These are phyloP conservation scores for Globisporangium polare DNA, from an alignment of 352 stramenopile genomes.

Conservation along the genomic window DNA sequence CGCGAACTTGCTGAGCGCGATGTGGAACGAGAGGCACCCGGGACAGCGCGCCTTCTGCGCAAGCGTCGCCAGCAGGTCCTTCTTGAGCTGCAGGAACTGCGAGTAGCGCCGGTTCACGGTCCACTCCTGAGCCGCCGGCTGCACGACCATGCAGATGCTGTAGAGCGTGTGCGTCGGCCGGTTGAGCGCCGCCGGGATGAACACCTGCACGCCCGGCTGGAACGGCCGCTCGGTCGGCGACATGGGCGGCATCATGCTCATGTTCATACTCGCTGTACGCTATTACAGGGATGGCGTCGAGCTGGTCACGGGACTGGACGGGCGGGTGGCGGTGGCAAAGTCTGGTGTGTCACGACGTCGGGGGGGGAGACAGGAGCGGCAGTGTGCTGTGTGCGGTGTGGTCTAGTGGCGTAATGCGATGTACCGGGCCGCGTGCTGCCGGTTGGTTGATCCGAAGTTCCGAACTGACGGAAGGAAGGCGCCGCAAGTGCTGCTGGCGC, in stretches of 20 bases:
- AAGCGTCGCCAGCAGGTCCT: conserved; percentile 55
- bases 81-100: conserved; percentile 78
- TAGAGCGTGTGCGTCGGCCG: conserved; percentile 81
- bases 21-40: conserved; percentile 61
- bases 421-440: background rate
- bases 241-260: background rate
- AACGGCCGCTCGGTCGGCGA: conserved; percentile 13
- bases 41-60: conserved; percentile 40
- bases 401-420: background rate
- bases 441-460: conserved; percentile 9
- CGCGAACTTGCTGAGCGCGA: conserved; percentile 49
- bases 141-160: conserved; percentile 78
- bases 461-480: conserved; percentile 8
- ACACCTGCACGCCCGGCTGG: conserved; percentile 62
- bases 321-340: too few species aligned
- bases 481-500: too few species aligned
- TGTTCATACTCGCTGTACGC: background rate
- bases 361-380: background rate
- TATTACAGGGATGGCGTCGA: background rate
- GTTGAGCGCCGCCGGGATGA: conserved; percentile 81
- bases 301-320: too few species aligned
- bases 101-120: conserved; percentile 85
- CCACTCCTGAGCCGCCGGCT: conserved; percentile 77
- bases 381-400: background rate
- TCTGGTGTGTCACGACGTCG: background rate